These are phyloP conservation scores for Aspergillus bridgeri DNA, from an alignment of 495 filamentous ascomycete species.

Conservation along the genomic window DNA sequence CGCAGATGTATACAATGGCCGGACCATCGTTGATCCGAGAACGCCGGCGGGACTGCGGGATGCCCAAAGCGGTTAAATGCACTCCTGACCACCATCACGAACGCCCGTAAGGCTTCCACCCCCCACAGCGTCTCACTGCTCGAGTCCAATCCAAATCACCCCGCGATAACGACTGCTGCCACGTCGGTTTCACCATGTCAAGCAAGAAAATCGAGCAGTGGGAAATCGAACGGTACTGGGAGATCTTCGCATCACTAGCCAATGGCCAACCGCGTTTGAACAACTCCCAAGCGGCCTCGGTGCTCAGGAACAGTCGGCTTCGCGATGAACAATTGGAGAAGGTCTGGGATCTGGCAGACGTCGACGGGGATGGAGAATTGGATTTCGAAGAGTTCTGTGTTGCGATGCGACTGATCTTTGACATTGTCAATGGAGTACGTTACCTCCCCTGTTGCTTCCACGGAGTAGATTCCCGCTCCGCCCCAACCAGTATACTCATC, in stretches of 20 bases:
- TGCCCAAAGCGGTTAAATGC: constrained; percentile 13
- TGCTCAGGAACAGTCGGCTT: constrained; percentile 93
- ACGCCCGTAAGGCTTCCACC: background rate
- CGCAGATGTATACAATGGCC: background rate
- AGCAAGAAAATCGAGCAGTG: constrained; percentile 84
- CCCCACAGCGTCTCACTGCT: constrained; percentile 10
- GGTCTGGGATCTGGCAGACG: constrained; percentile 96
- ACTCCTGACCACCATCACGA: background rate
- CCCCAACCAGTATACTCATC: background rate
- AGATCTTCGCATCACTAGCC: constrained; percentile 84
- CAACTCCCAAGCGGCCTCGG: constrained; percentile 85
- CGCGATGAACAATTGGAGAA: constrained; percentile 92
- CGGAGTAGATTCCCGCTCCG: background rate
- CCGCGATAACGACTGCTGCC: background rate
- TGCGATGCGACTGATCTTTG: constrained; percentile 95
- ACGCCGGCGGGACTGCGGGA: constrained; percentile 18
- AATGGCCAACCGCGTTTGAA: constrained; percentile 81
- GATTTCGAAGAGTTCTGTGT: constrained; percentile 99
- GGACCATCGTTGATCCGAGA: constrained; percentile 17
- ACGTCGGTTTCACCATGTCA: constrained; percentile 52
- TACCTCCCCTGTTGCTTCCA: constrained; percentile 9
- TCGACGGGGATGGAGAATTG: constrained; percentile 92
- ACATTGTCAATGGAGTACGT: constrained; percentile 89
- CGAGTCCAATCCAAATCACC: constrained; percentile 4
- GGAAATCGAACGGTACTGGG: constrained; percentile 98